Base-by-base conservation (phyloP, 495 filamentous ascomycete species). In the Mytilinidion resinicola region DNA sequence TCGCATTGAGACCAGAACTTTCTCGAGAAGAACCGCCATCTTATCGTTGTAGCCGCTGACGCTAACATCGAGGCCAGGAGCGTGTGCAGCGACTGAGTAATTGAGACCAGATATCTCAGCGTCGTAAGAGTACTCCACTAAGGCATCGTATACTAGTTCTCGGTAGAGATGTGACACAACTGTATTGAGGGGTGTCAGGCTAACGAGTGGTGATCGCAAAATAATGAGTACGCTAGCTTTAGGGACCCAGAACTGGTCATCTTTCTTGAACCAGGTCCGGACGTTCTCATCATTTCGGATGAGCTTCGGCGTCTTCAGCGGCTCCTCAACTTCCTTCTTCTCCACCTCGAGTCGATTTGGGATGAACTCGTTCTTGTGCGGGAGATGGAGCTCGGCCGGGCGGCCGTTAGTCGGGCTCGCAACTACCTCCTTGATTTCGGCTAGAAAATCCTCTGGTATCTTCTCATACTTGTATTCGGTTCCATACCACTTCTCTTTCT, bases 201-300 rank as follows among this genome's bases (percentile, higher is more conserved):
- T 84, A 20, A 85, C 81, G 36, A 95, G 68, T 5, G 90, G 87
- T 55, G 87, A 96, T 59, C 88, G 82, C 61, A 95, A 79, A 50
- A 82, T 87, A 41, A 96, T 80, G 63, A 89, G 80, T 14, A 96
- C 70, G 61, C 87, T 96, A 0, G 85, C 93, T 71, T 96, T 96
- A 1, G 93, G 93, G 4, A 99, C 93, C 93, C 93, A 99, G 74
- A 96, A 99, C 0, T 84, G 89, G 65, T 99, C 93, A 64, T 99
- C 93, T 73, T 97, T 97, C 80, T 99, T 99, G 74, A 82, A 96
- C 93, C 93, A 99, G n/a, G 88, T 83, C 34, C 93, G 84, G 1
- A 87, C 83, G 8, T 83, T 73, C 17, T 87, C 81, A 61, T 96
- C 93, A 65, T 95, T 89, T 60, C 92, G 86, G 57, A 99, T 87